A percentile compares a stretch with the other conserved stretches of the same genome.
phyloP scores from a whole-genome alignment of 176 grass and related monocot species.

The Coix lacrymajobi region DNA sequence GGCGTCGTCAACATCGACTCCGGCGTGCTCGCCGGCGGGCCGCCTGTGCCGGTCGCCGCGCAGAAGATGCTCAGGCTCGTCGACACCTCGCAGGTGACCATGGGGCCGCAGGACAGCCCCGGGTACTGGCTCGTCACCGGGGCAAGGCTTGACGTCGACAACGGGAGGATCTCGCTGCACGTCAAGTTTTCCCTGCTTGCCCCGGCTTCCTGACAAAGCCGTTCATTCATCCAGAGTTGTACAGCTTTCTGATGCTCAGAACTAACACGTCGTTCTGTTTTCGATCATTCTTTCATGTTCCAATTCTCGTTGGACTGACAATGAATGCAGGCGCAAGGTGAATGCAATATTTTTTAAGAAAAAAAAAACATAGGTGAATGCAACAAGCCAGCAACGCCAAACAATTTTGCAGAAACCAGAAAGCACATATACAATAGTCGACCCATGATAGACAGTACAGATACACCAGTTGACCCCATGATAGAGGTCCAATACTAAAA shows the following conservation, averaged over 20 bases:
- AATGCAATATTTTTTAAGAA: neutral
- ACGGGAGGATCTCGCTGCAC: conserved; percentile 71
- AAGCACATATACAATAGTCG: neutral
- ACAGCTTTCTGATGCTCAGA: conserved; percentile 6
- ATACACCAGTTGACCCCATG: no score
- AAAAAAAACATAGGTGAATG: neutral
- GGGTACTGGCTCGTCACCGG: conserved; percentile 86
- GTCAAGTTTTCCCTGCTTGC: conserved; percentile 89
- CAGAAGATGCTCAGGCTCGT: conserved; percentile 74
- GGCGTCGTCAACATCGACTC: conserved; percentile 42
- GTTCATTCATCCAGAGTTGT: neutral
- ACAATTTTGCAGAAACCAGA: neutral
- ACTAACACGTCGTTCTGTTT: neutral
- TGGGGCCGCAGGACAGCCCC: conserved; percentile 65
- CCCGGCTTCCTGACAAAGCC: conserved; percentile 7
- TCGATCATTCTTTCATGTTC: neutral
- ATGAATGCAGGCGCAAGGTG: neutral
- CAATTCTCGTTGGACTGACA: neutral
- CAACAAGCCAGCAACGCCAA: neutral
- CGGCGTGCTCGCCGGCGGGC: conserved; percentile 37
- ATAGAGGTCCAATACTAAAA: no score
- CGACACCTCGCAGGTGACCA: conserved; percentile 66
- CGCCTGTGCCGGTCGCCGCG: conserved; percentile 55
- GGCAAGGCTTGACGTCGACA: conserved; percentile 70
- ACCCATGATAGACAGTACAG: no score